These are phyloP conservation scores for Fomes fomentarius DNA, from an alignment of 1,284 basidiomycete species.

Conservation along the genomic window DNA sequence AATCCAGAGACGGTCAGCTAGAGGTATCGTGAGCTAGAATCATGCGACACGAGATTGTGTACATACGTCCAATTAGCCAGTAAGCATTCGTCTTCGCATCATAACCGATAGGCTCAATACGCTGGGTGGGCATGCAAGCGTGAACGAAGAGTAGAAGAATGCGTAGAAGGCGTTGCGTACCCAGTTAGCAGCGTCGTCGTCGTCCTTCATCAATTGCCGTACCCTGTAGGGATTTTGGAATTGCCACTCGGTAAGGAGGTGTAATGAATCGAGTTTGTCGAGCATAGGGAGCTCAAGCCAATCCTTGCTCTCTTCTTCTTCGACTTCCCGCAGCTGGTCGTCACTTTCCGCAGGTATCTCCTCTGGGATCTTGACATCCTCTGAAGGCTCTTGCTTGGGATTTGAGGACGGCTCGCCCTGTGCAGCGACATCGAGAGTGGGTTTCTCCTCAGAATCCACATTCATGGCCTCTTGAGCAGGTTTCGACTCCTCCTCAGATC, in stretches of 20 bases:
- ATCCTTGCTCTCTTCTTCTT: slow-evolving; percentile 46
- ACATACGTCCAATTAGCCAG: slow-evolving; percentile 82
- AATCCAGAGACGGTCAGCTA: slow-evolving; percentile 86
- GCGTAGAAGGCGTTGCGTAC: slow-evolving; percentile 39
- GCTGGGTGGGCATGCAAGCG: slow-evolving; percentile 43
- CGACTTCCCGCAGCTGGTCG: background rate
- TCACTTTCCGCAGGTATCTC: slow-evolving; percentile 13
- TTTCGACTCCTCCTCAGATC: slow-evolving; percentile 1
- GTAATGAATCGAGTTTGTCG: slow-evolving; percentile 77
- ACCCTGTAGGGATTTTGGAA: slow-evolving; percentile 74
- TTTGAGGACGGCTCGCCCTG: slow-evolving; percentile 10
- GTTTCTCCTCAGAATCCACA: background rate
- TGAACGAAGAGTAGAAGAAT: background rate
- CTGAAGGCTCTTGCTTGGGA: slow-evolving; percentile 17
- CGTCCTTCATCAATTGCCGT: slow-evolving; percentile 72
- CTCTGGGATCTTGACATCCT: slow-evolving; percentile 15
- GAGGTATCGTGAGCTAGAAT: slow-evolving; percentile 1
- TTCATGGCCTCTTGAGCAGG: background rate
- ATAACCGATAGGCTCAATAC: slow-evolving; percentile 87
- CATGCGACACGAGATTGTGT: background rate
- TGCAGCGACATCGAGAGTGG: background rate
- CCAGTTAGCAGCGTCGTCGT: slow-evolving; percentile 77
- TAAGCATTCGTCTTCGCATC: slow-evolving; percentile 84
- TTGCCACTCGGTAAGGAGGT: slow-evolving; percentile 78
- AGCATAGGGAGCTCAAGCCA: slow-evolving; percentile 75